These are phyloP conservation scores for Gautieria morchelliformis DNA, from an alignment of 768 basidiomycete genomes.

Conservation along the genomic window DNA sequence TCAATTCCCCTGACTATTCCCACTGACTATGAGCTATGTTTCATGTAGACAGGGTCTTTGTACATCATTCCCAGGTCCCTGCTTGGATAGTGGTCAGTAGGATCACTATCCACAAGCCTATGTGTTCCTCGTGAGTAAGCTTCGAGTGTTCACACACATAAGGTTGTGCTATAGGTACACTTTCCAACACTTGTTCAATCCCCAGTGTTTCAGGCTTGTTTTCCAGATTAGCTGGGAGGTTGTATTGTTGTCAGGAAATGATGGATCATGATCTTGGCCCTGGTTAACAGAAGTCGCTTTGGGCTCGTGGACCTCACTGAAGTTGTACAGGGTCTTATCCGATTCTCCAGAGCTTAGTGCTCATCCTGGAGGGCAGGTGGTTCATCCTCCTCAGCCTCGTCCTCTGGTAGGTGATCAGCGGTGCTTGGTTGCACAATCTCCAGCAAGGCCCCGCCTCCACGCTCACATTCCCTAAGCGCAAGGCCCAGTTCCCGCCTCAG, in stretches of 20 bases:
- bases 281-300: neutral
- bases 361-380: slow-evolving; percentile 14
- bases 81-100: too few relatives aligned
- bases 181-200: slow-evolving; percentile 79
- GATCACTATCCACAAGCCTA: too few relatives aligned
- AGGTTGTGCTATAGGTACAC: slow-evolving; percentile 31
- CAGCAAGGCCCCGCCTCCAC: slow-evolving; percentile 42
- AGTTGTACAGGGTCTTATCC: slow-evolving; percentile 4
- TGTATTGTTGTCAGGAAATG: slow-evolving; percentile 37
- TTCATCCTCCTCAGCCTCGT: slow-evolving; percentile 32
- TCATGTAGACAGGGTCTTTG: too few relatives aligned
- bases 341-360: slow-evolving; percentile 6
- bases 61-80: too few relatives aligned
- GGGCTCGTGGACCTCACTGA: neutral
- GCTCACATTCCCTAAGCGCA: slow-evolving; percentile 74
- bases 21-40: too few relatives aligned
- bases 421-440: neutral
- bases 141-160: slow-evolving; percentile 54
- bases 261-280: neutral
- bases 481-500: slow-evolving; percentile 68
- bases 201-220: slow-evolving; percentile 44
- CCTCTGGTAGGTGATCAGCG: slow-evolving; percentile 15
- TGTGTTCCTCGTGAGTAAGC: slow-evolving; percentile 68
- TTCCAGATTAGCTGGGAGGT: slow-evolving; percentile 44
- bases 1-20: too few relatives aligned